Conservation (phyloP, 352 stramenopile genomes). For the Bremia lactucae region DNA sequence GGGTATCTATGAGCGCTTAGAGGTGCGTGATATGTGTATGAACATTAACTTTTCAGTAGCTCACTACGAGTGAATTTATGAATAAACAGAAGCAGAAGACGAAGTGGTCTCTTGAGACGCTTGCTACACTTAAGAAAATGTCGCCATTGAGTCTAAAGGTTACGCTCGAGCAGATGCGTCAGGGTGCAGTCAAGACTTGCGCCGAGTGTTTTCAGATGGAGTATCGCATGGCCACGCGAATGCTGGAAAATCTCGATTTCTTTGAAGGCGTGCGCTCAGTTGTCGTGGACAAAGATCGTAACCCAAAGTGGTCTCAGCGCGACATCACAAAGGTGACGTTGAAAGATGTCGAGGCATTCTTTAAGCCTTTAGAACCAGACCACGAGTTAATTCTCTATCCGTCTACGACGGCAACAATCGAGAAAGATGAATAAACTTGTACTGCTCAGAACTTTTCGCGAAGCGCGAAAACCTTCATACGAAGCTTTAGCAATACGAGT, state of each 20-base stretch:
- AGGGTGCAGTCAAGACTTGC: conserved; percentile 74
- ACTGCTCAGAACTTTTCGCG: conserved; percentile 11
- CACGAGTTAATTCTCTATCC: conserved; percentile 71
- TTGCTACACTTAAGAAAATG: conserved; percentile 80
- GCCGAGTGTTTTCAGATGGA: conserved; percentile 93
- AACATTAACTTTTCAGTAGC: background rate
- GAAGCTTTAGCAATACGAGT: too few relatives aligned
- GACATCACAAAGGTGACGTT: conserved; percentile 46
- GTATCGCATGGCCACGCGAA: conserved; percentile 75
- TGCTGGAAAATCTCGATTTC: conserved; percentile 90
- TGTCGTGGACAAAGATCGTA: conserved; percentile 93
- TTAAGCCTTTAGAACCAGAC: conserved; percentile 62
- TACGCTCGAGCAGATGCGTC: conserved; percentile 89
- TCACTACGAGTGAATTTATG: conserved; percentile 5
- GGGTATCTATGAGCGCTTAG: conserved; percentile 51
- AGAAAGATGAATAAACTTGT: conserved; percentile 23
- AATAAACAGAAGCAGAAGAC: conserved; percentile 38
- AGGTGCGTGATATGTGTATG: conserved; percentile 8
- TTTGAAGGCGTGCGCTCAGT: conserved; percentile 94
- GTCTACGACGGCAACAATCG: conserved; percentile 20
- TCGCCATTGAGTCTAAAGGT: conserved; percentile 92
- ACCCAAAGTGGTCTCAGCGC: conserved; percentile 84
- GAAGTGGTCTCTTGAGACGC: conserved; percentile 68
- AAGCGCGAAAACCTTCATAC: conserved; percentile 20
- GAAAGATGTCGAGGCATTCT: conserved; percentile 73